Evolutionary conservation across 75 land plant genomes (phyloP).

Genomic region (Chamaecyparis obtusa): DNA sequence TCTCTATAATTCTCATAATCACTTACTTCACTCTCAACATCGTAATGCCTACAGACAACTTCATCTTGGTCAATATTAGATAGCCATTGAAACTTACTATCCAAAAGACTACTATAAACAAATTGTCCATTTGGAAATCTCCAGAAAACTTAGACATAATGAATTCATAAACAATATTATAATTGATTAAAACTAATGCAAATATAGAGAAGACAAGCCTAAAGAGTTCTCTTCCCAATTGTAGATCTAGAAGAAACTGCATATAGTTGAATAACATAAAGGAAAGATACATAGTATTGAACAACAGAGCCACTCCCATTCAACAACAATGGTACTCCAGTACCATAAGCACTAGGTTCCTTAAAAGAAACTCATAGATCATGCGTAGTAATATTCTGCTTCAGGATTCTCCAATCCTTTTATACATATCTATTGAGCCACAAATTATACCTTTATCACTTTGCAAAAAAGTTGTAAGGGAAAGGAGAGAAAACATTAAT

Average conservation of each 20-base stretch:
- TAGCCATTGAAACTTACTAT: background rate
- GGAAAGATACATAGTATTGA: conserved; percentile 80
- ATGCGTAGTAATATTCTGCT: conserved; percentile 44
- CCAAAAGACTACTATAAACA: background rate
- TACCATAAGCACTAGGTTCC: conserved; percentile 90
- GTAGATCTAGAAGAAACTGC: conserved; percentile 16
- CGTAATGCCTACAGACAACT: background rate
- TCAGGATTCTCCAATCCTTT: conserved; percentile 34
- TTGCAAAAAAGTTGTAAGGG: background rate
- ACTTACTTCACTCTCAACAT: conserved; percentile 34
- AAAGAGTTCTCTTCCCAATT: conserved; percentile 23
- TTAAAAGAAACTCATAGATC: conserved; percentile 80
- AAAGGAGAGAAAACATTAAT: background rate
- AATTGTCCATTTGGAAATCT: background rate
- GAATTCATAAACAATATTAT: background rate
- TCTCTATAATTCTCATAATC: conserved; percentile 25
- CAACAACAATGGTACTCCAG: conserved; percentile 67
- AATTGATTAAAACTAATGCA: background rate
- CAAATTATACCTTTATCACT: background rate
- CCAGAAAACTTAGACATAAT: background rate
- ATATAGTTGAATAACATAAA: conserved; percentile 75
- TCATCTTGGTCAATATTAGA: background rate
- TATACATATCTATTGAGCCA: conserved; percentile 26
- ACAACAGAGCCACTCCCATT: conserved; percentile 59
- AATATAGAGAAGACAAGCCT: background rate